phyloP scores from a whole-genome alignment of 306 rosid genomes.

The Leucaena leucocephala region DNA sequence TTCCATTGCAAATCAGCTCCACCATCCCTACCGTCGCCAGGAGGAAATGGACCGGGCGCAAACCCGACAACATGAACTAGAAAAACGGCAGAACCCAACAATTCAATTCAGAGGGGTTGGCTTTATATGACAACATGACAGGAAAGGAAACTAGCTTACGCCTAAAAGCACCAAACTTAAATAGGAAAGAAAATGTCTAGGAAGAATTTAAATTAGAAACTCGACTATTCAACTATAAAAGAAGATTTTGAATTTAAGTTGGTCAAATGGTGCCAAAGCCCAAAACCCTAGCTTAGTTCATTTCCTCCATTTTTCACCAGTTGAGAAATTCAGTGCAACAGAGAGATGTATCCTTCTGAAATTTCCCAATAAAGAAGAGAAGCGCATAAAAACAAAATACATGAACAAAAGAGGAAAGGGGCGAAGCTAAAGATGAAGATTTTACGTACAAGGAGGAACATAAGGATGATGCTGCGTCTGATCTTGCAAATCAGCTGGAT shows the following conservation, averaged over 20 bases:
- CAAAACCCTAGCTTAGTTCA: slow-evolving; percentile 31
- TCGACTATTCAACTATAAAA: neutral
- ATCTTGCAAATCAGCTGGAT: slow-evolving; percentile 48
- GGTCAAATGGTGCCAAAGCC: neutral
- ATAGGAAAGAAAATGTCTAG: neutral
- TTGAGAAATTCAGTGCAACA: neutral
- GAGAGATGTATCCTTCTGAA: neutral
- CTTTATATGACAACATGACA: slow-evolving; percentile 18
- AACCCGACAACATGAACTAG: slow-evolving; percentile 90
- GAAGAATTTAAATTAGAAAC: neutral
- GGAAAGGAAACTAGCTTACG: neutral
- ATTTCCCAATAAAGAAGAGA: neutral
- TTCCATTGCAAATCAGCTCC: slow-evolving; percentile 77
- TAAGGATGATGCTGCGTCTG: slow-evolving; percentile 68
- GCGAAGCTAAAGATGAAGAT: slow-evolving; percentile 16
- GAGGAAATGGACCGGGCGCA: slow-evolving; percentile 74
- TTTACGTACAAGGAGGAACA: slow-evolving; percentile 60
- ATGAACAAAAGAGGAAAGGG: neutral
- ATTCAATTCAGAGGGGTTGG: neutral
- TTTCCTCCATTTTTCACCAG: slow-evolving; percentile 7
- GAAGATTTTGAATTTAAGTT: slow-evolving; percentile 7
- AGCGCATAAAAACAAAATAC: neutral
- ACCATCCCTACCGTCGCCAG: slow-evolving; percentile 70
- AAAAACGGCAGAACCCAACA: slow-evolving; percentile 16
- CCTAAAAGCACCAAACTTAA: neutral